These are phyloP conservation scores for Venturia nashicola DNA, from an alignment of 2,329 filamentous ascomycete species.

Conservation along the genomic window DNA sequence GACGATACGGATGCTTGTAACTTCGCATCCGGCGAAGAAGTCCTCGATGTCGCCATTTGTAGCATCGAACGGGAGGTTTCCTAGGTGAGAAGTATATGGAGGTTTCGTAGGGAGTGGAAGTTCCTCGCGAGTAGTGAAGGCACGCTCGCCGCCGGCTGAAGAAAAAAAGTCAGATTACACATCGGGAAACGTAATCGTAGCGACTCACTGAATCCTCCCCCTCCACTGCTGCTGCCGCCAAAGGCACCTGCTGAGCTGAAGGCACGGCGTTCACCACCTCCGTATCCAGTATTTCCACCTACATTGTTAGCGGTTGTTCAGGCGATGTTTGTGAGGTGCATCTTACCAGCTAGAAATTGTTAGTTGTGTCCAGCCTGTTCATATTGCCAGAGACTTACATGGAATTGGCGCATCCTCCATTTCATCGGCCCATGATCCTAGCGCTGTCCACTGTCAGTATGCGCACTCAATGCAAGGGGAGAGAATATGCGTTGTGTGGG, in stretches of 20 bases:
- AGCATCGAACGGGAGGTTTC: constrained; percentile 93
- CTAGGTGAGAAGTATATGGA: constrained; percentile 89
- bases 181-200: not conserved
- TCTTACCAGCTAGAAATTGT: constrained; percentile 2
- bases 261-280: constrained; percentile 35
- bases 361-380: not conserved
- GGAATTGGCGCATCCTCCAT: constrained; percentile 76
- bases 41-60: constrained; percentile 71
- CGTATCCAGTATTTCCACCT: constrained; percentile 33
- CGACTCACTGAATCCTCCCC: not conserved
- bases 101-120: constrained; percentile 83
- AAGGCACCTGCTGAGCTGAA: constrained; percentile 30
- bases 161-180: not conserved
- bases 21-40: constrained; percentile 74
- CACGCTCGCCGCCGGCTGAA: constrained; percentile 9
- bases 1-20: constrained; percentile 87
- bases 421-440: constrained; percentile 96
- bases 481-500: constrained; percentile 14
- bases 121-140: constrained; percentile 57
- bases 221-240: constrained; percentile 14
- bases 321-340: constrained; percentile 3
- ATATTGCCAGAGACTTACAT: constrained; percentile 42
- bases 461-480: constrained; percentile 12
- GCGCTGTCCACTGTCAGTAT: constrained; percentile 33
- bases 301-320: constrained; percentile 14